These are phyloP conservation scores for Epichloe hybrida DNA, from an alignment of 2,329 filamentous ascomycete genomes.

Conservation along the genomic window DNA sequence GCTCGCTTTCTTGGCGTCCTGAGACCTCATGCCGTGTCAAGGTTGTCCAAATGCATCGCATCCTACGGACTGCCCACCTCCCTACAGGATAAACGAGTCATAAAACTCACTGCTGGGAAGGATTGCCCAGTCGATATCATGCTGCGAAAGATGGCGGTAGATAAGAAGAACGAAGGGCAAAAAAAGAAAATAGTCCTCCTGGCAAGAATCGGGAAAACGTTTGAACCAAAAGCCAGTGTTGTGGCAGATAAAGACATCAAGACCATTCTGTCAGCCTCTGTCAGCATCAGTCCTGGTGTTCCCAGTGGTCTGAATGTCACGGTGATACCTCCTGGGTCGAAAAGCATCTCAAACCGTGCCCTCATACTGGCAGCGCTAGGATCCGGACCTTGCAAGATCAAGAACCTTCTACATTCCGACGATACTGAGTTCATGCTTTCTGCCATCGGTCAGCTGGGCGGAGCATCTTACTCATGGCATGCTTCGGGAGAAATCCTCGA, in stretches of 20 bases:
- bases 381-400: slow-evolving; percentile 72
- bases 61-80: slow-evolving; percentile 85
- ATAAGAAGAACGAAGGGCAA: slow-evolving; percentile 94
- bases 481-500: slow-evolving; percentile 84
- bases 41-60: slow-evolving; percentile 85
- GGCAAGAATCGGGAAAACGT: slow-evolving; percentile 74
- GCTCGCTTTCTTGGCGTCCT: slow-evolving; percentile 79
- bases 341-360: slow-evolving; percentile 93
- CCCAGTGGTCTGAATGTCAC: slow-evolving; percentile 51
- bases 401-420: slow-evolving; percentile 87
- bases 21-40: slow-evolving; percentile 73
- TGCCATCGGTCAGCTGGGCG: slow-evolving; percentile 71
- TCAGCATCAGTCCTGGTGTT: slow-evolving; percentile 61
- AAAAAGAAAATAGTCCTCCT: slow-evolving; percentile 94
- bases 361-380: slow-evolving; percentile 88
- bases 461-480: slow-evolving; percentile 86
- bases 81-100: slow-evolving; percentile 68
- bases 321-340: slow-evolving; percentile 85
- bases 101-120: slow-evolving; percentile 73
- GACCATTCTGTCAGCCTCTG: slow-evolving; percentile 67
- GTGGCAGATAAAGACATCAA: slow-evolving; percentile 79
- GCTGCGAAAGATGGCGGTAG: slow-evolving; percentile 87
- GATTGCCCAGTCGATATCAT: slow-evolving; percentile 75
- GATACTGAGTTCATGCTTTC: slow-evolving; percentile 96
- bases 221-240: slow-evolving; percentile 77